Evolutionary conservation across 2,329 filamentous ascomycete species (phyloP), one percentile per base, ranked within the genome.

Genomic region (Didymella lethalis): DNA sequence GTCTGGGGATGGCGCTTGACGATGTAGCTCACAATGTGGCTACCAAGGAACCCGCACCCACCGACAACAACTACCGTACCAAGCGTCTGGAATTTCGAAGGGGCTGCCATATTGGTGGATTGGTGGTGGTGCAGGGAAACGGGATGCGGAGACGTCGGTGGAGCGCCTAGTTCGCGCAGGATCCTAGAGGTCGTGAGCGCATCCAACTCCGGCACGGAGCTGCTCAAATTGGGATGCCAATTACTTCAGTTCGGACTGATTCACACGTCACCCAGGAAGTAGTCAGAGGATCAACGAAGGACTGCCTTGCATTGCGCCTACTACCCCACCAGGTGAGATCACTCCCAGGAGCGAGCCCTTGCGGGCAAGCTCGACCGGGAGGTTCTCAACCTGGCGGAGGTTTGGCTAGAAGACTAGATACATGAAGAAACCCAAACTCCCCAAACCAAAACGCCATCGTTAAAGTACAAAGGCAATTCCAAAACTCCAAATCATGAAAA

Each of bases 41-140:
- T 73, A 31, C 83, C 83, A 5, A 85, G 72, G 62, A 84, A 84
- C 23, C 83, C 82, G 57, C 81, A 81, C 48, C 82, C 82, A 52
- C 82, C 82, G 28, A 82, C 78, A 26, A 84, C 78, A 18, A 83
- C 69, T 50, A 82, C 79, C 60, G 80, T 78, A 45, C 80, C 80
- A 34, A 82, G 73, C 2, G 77, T 76, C 23, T 69, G 64, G 12
- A 64, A 64, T 8, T 57, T 53, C 47, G 63, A 59, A 46, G 62
- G 51, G 18, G 48, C 50, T 54, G 67, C 63, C 68, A 67, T 71
- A 46, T 54, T 58, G 40, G 28, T 62, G 59, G 34, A 48, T 52
- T 59, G 51, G 36, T 54, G 57, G 48, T 57, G 56, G 49, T 64
- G 61, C 46, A 59, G 52, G 57, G 51, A 48, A 52, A 55, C 32